Evolutionary conservation across 2,329 filamentous ascomycete species (phyloP).

Genomic region (Fusarium gaditjirri): DNA sequence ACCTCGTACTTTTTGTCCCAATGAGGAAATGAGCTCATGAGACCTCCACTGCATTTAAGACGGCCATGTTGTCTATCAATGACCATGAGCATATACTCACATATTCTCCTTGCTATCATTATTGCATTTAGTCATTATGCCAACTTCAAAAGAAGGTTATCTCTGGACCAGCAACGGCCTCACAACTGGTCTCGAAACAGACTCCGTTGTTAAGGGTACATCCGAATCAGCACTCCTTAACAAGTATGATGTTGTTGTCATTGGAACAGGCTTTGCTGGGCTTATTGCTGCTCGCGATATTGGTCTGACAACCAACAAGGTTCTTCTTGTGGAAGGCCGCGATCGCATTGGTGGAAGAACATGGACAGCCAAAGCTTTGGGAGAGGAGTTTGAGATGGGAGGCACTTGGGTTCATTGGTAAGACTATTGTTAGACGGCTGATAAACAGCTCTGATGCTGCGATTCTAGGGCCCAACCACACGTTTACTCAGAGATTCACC

Average conservation of each 20-base stretch:
- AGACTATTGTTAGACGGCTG: accelerated
- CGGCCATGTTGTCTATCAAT: too few species aligned
- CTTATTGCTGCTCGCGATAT: slow-evolving; percentile 22
- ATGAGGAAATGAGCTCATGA: neutral
- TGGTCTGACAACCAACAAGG: neutral
- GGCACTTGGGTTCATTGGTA: slow-evolving; percentile 53
- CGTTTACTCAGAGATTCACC: slow-evolving; percentile 27
- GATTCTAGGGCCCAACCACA: slow-evolving; percentile 31
- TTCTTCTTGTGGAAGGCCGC: slow-evolving; percentile 52
- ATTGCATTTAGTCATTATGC: neutral
- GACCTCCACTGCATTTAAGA: neutral
- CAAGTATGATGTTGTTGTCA: slow-evolving; percentile 24
- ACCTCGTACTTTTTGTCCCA: slow-evolving; percentile 16
- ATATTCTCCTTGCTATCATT: neutral
- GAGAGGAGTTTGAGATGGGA: slow-evolving; percentile 53
- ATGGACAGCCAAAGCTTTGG: slow-evolving; percentile 50
- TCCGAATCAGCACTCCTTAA: neutral
- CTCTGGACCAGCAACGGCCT: slow-evolving; percentile 13
- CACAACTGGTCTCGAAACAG: slow-evolving; percentile 11
- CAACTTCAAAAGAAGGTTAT: slow-evolving; percentile 25
- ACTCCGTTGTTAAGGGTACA: slow-evolving; percentile 21
- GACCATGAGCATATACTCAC: neutral
- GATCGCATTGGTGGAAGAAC: slow-evolving; percentile 56
- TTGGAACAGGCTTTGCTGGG: slow-evolving; percentile 27
- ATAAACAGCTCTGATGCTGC: neutral